A percentile compares a stretch with the other conserved stretches of the same genome.
Evolutionary conservation across 2,329 filamentous ascomycete genomes (phyloP).

Genomic region (Pseudocercospora fuligena): DNA sequence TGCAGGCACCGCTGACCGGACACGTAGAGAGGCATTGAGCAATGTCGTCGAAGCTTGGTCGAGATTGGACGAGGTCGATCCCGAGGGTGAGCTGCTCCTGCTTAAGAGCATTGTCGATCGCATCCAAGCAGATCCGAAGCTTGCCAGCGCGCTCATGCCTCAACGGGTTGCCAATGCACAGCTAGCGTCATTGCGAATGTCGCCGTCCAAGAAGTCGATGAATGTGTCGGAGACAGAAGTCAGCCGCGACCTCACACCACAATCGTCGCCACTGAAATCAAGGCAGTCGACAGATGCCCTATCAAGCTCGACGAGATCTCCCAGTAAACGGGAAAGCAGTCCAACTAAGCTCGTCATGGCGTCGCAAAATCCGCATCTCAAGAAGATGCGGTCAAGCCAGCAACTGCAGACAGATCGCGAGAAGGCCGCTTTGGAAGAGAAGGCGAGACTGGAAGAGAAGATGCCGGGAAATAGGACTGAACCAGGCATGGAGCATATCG

Average conservation of each 20-base stretch:
- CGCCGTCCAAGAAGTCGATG: constrained; percentile 33
- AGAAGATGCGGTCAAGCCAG: constrained; percentile 66
- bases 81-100: constrained; percentile 86
- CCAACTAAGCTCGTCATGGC: constrained; percentile 73
- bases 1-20: constrained; percentile 67
- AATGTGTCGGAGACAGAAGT: constrained; percentile 29
- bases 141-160: constrained; percentile 55
- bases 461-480: constrained; percentile 60
- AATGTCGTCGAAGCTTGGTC: constrained; percentile 85
- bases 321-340: constrained; percentile 31
- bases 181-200: constrained; percentile 40
- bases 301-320: constrained; percentile 23
- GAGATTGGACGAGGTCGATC: constrained; percentile 81
- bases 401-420: constrained; percentile 49
- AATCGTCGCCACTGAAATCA: constrained; percentile 35
- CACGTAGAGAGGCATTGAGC: constrained; percentile 83
- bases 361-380: constrained; percentile 83
- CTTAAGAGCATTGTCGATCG: constrained; percentile 77
- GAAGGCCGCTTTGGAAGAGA: constrained; percentile 55
- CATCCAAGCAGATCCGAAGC: constrained; percentile 70
- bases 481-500: constrained; percentile 88
- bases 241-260: constrained; percentile 32
- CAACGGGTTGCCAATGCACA: constrained; percentile 41
- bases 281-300: constrained; percentile 14
- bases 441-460: constrained; percentile 55